A percentile compares a stretch with the other conserved stretches of the same genome.
Conservation (phyloP, 2,329 filamentous ascomycete genomes). For the Colletotrichum graminicola region DNA sequence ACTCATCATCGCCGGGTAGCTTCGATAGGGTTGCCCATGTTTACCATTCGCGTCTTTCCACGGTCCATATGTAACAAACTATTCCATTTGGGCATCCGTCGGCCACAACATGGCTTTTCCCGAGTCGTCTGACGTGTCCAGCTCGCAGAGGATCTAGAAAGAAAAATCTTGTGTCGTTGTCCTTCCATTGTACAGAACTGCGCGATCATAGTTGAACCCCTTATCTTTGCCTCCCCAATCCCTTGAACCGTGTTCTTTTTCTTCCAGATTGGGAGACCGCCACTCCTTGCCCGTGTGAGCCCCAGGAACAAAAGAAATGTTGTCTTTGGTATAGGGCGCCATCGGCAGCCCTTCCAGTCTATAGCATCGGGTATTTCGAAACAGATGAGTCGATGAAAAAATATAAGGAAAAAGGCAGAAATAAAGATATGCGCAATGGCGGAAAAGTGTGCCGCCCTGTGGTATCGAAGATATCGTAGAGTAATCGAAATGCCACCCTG, state of each 20-base stretch:
- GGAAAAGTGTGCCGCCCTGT: constrained; percentile 31
- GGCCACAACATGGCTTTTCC: constrained; percentile 34
- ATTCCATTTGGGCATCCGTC: constrained; percentile 31
- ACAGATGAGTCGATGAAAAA: constrained; percentile 32
- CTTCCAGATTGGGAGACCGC: constrained; percentile 39
- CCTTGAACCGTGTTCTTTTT: constrained; percentile 30
- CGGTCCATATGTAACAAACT: constrained; percentile 37
- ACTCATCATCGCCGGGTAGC: constrained; percentile 30
- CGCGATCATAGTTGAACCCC: constrained; percentile 16
- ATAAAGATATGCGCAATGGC: constrained; percentile 38
- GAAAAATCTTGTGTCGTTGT: constrained; percentile 25
- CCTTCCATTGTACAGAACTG: constrained; percentile 33
- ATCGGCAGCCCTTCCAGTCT: constrained; percentile 38
- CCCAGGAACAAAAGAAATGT: constrained; percentile 41
- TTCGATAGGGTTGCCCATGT: constrained; percentile 35
- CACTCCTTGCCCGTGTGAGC: constrained; percentile 39
- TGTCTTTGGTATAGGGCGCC: constrained; percentile 34
- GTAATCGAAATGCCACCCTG: constrained; percentile 38
- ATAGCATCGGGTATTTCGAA: constrained; percentile 43
- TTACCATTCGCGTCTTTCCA: constrained; percentile 34
- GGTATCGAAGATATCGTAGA: constrained; percentile 43
- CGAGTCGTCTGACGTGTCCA: constrained; percentile 42
- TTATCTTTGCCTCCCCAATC: constrained; percentile 31
- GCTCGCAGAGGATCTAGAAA: constrained; percentile 41
- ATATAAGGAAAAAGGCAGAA: constrained; percentile 24